Evolutionary conservation across 2,329 filamentous ascomycete species (phyloP), one percentile per base, ranked within the genome.

Genomic region (Trichoderma oligosporum): DNA sequence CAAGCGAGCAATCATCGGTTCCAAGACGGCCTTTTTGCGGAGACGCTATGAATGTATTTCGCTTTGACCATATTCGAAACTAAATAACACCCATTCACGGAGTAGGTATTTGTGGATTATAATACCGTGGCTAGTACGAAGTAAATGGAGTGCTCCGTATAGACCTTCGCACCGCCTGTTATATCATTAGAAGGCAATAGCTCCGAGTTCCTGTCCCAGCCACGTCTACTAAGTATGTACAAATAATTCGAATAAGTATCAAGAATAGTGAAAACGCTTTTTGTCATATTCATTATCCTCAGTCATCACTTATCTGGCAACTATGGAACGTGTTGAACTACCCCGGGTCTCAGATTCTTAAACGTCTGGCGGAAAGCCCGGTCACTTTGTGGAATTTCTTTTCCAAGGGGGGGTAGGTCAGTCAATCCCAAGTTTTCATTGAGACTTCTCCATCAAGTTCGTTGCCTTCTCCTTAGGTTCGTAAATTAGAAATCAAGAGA

Each of bases 1-100:
- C 22, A n/a, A n/a, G n/a, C n/a, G n/a, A n/a, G n/a, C 41, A 12
- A 27, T 16, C 24, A 55, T 96, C 1, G 89, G 83, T 60, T 89
- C 82, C 48, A 96, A 78, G 1, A 89, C 88, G 3, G 90, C 91
- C 76, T 91, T 91, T 82, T 96, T 96, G 62, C 92, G 84, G 61
- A 96, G 78, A 63, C 87, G 82, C 74, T 96, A 91, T 29, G 96
- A 87, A 74, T 38, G 96, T 87, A 74, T 38, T 20, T 54, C 31
- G 39, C 51, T 9, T 31, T 25, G 41, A 29, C 16, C 63, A 96
- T 87, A 72, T 96, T 91, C 65, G 91, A 82, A 2, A 88, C 56
- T 27, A 2, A 88, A 53, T 27, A 96, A 74, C 90, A 61, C 90
- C 83, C 18, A 96, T 81, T 67, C 94, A 89, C 0, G 90, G 83